Evolutionary conservation across 192 early-diverging fungal genomes (phyloP), one percentile per base, ranked within the genome.

Genomic region (Coemansia asiatica): DNA sequence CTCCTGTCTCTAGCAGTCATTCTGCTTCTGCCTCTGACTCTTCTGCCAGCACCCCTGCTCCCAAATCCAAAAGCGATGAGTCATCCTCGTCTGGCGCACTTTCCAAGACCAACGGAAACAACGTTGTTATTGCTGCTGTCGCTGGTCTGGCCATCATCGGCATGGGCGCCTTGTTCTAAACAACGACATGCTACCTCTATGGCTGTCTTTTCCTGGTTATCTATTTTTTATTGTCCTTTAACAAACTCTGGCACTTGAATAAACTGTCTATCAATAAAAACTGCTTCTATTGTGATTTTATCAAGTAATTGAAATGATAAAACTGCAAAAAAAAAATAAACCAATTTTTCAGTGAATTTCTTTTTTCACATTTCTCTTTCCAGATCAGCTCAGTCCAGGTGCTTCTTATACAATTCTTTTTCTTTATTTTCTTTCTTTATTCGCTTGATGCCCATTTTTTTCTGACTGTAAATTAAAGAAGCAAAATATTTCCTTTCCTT

Each of bases 91-190:
- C 64, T 8, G 38, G 35, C 10, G 28, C 23, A 22, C 13, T 55
- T 61, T 18, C 16, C 29, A 21, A 21, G 33, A 63, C 60, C 28
- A 62, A 35, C 46, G 67, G 44, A 49, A 55, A 56, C 27, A 66
- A 58, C 51, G 56, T n/a, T 44, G 25, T 62, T 22, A 47, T 54
- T 36, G 70, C 60, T 63, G 76, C 66, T 33, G 64, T 38, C 55
- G 73, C 63, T 21, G 29, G 63, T 15, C 50, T 59, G 59, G 55
- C 56, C 0, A 38, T 54, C 19, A 44, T 46, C 56, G 72, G 69
- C 40, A 38, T 81, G 35, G 57, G 49, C 33, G 67, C 78, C 10
- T 56, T 81, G 22, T 75, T 75, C 66, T 81, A 71, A 53, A 1
- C 23, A 12, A 16, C 5, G 15, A n/a, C 33, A 54, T 23, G 6